Evolutionary conservation across 78 protist genomes (phyloP), one percentile per base, ranked within the genome.

Genomic region (Dictyostelium purpureum): DNA sequence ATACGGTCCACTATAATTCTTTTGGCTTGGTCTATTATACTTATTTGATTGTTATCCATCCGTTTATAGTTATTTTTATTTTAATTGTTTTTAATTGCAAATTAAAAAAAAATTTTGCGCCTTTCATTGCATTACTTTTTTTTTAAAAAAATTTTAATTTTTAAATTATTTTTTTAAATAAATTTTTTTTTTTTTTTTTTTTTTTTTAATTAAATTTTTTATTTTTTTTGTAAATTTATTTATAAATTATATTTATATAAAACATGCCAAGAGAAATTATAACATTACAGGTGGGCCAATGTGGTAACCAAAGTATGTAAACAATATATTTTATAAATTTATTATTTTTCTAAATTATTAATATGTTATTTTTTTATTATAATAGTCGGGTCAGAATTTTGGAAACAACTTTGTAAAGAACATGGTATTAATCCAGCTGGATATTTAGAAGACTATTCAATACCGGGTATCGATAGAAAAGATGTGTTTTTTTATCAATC

Each of bases 401-500:
- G 99, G 99, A 96, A 95, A 92, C 96, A 91, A 57, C 95, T 99
- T 26, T 98, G 99, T 88, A 56, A 56, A 7, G 99, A 99, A 96
- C 99, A 99, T 87, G 99, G 99, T 67, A 98, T 99, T 61, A 52
- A 35, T n/a, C 67, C 77, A 21, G 79, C 90, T 4, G 99, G 99
- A 47, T 77, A 57, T 14, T 87, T 99, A n/a, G 97, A 97, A 90
- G 94, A 78, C n/a, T 82, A 21, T 35, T 97, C 97, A 31, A 24
- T 21, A 31, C 73, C 74, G 47, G 97, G 94, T 18, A 88, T 82
- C 0, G 99, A 99, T 38, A 87, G 99, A 57, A 99, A 99, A 87
- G 99, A 99, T 73, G 99, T 99, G 52, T 99, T 99, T 73, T 99
- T 99, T 96, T 99, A 99, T 87, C 96, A 83, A 98, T 99, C 99